These are phyloP conservation scores for Xylariaceae sp. DNA, from an alignment of 2,329 filamentous ascomycete species.

Conservation along the genomic window DNA sequence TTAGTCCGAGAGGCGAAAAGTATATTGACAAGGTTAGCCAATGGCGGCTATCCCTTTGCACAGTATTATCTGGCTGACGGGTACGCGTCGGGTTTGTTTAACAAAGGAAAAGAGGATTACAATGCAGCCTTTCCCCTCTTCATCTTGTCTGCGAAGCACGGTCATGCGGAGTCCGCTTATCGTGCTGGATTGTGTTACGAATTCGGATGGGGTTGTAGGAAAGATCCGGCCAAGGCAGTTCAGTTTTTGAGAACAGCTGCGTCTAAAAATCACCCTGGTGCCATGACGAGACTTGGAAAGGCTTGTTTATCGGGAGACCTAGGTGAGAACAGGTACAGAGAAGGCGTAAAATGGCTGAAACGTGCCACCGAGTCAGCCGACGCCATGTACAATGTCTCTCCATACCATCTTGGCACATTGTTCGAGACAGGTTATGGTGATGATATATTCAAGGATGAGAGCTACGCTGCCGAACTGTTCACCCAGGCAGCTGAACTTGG, in stretches of 20 bases:
- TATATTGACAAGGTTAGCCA: slow-evolving; percentile 84
- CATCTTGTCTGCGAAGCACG: slow-evolving; percentile 91
- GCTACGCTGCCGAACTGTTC: slow-evolving; percentile 90
- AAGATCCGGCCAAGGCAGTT: slow-evolving; percentile 87
- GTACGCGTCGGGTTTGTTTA: slow-evolving; percentile 91
- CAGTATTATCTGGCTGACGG: slow-evolving; percentile 98
- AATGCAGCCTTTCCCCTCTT: slow-evolving; percentile 92
- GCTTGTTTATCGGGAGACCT: slow-evolving; percentile 90
- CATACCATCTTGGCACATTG: slow-evolving; percentile 84
- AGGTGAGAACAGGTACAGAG: slow-evolving; percentile 82
- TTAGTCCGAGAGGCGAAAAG: slow-evolving; percentile 84
- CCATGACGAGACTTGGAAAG: slow-evolving; percentile 88
- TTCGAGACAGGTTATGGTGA: slow-evolving; percentile 94
- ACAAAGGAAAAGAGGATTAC: slow-evolving; percentile 90
- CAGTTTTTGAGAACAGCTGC: slow-evolving; percentile 91
- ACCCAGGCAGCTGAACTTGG: slow-evolving; percentile 93
- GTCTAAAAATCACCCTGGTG: slow-evolving; percentile 91
- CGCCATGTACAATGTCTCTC: slow-evolving; percentile 86
- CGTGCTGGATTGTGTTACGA: slow-evolving; percentile 94
- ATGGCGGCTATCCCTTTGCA: slow-evolving; percentile 90
- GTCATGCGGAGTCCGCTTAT: slow-evolving; percentile 94
- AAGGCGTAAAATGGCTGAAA: slow-evolving; percentile 96
- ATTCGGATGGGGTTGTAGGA: slow-evolving; percentile 94
- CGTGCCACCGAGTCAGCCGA: slow-evolving; percentile 89
- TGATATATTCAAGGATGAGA: slow-evolving; percentile 88